Percentiles rank a stretch among this genome's conserved stretches.
Evolutionary conservation across 495 filamentous ascomycete species (phyloP).

Genomic region (Trichoderma gamsii): DNA sequence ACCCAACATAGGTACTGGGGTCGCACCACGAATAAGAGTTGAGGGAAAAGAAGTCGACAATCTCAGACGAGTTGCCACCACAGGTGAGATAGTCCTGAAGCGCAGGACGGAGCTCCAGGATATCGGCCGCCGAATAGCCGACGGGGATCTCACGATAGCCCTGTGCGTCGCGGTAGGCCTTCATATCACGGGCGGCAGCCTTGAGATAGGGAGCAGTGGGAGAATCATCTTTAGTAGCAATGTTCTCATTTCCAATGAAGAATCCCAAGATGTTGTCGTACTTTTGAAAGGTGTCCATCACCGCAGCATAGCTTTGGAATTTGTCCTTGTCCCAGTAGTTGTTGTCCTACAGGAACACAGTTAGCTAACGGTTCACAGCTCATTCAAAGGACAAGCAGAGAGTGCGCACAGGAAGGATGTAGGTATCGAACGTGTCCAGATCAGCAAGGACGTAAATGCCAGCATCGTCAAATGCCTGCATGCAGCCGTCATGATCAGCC

Average conservation of each 20-base stretch:
- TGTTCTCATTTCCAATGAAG: slow-evolving; percentile 83
- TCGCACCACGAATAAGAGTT: slow-evolving; percentile 91
- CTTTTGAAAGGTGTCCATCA: slow-evolving; percentile 71
- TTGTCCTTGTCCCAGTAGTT: slow-evolving; percentile 66
- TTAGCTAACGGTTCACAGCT: background rate
- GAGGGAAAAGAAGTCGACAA: slow-evolving; percentile 75
- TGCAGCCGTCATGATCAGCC: slow-evolving; percentile 65
- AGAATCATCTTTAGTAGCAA: slow-evolving; percentile 55
- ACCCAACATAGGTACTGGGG: slow-evolving; percentile 52
- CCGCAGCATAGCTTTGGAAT: slow-evolving; percentile 56
- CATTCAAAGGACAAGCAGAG: background rate
- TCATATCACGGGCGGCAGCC: slow-evolving; percentile 72
- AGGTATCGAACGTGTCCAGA: slow-evolving; percentile 75
- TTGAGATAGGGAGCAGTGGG: slow-evolving; percentile 74
- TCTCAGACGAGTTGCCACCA: slow-evolving; percentile 58
- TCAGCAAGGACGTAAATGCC: slow-evolving; percentile 82
- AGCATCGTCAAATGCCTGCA: slow-evolving; percentile 58
- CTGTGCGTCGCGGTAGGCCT: slow-evolving; percentile 70
- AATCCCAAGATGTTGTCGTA: slow-evolving; percentile 78
- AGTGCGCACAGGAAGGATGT: slow-evolving; percentile 63
- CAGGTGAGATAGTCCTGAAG: slow-evolving; percentile 86
- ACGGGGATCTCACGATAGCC: slow-evolving; percentile 78
- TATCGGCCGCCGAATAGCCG: slow-evolving; percentile 88
- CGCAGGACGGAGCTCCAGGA: slow-evolving; percentile 72
- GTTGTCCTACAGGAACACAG: slow-evolving; percentile 31